Evolutionary conservation across 345 rosid species (phyloP).

Genomic region (Populus alba): DNA sequence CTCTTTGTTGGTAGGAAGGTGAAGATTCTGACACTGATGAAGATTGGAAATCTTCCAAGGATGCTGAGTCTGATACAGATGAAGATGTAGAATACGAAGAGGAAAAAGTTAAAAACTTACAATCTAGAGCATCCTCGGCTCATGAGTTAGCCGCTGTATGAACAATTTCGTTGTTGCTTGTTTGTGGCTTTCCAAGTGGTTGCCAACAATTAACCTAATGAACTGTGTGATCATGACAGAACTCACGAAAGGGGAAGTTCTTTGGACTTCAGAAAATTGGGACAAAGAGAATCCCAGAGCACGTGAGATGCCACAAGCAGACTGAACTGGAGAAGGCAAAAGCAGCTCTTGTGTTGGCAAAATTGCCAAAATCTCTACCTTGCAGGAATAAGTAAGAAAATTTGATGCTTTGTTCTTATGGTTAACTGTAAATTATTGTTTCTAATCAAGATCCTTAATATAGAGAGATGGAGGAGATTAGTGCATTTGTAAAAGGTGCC

Average conservation of each 20-base stretch:
- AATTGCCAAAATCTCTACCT: slow-evolving; percentile 81
- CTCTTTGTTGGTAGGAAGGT: slow-evolving; percentile 38
- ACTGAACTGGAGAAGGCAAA: slow-evolving; percentile 90
- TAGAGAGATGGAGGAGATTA: slow-evolving; percentile 92
- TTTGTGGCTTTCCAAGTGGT: slow-evolving; percentile 10
- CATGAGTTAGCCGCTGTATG: slow-evolving; percentile 62
- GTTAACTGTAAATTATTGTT: neutral
- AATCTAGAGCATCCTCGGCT: slow-evolving; percentile 31
- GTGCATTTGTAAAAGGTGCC: slow-evolving; percentile 73
- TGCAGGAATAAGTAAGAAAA: slow-evolving; percentile 69
- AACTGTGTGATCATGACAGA: slow-evolving; percentile 40
- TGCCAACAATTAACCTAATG: slow-evolving; percentile 2
- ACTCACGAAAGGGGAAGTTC: slow-evolving; percentile 68
- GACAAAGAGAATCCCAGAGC: slow-evolving; percentile 76
- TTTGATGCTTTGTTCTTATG: neutral
- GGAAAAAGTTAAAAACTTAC: slow-evolving; percentile 38
- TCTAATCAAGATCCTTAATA: slow-evolving; percentile 3
- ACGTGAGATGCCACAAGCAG: slow-evolving; percentile 78
- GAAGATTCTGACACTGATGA: slow-evolving; percentile 63
- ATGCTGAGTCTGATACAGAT: slow-evolving; percentile 50
- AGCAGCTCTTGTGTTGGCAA: slow-evolving; percentile 71
- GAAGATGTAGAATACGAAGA: slow-evolving; percentile 61
- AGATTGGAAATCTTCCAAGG: slow-evolving; percentile 61
- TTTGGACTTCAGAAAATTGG: slow-evolving; percentile 87
- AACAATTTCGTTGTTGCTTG: slow-evolving; percentile 9